Base-by-base conservation (phyloP, 208 protist species). In the Tritrichomonas foetus region DNA sequence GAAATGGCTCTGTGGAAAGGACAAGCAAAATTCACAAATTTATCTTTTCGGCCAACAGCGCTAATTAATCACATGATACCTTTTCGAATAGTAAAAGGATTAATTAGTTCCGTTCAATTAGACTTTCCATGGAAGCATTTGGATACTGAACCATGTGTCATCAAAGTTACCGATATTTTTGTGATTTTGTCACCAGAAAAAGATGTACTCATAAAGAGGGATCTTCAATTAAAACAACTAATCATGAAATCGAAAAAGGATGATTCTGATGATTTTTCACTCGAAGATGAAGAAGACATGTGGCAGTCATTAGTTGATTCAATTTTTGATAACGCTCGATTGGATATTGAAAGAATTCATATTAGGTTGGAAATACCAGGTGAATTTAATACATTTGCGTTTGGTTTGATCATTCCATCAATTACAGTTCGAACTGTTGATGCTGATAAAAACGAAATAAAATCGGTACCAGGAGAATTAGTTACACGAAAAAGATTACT, bases 111-210 rank as follows among this genome's bases (percentile, higher is more conserved):
- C 2, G 57, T 89, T 61, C 27, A 89, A 9, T 8, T 89, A 27
- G 57, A 30, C 33, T 89, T 89, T 89, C 78, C 78, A 5, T 89
- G 78, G 78, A 53, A 89, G 36, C 33, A 89, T 39, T 16, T 89
- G 22, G 13, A 44, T 57, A 33, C 22, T 33, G 47, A 89, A n/a
- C 27, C 47, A 57, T 53, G 41, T 16, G 33, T 53, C 20, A 57
- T 89, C 16, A 57, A 53, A 27, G 39, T 89, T 22, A 89, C 27
- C 30, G 78, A 89, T 89, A 36, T 89, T 16, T 89, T 53, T 47
- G 57, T 89, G 33, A 14, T 89, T n/a, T 13, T 89, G 2, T 33
- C 13, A 36, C 47, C 30, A n/a, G 78, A 89, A 27, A 9, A 1
- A 16, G 78, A 89, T 13, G 44, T 47, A 36, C 13, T 89, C 1